Evolutionary conservation across 2,329 filamentous ascomycete genomes (phyloP), one percentile per base, ranked within the genome.

Genomic region (Paracoccidioides lutzii): DNA sequence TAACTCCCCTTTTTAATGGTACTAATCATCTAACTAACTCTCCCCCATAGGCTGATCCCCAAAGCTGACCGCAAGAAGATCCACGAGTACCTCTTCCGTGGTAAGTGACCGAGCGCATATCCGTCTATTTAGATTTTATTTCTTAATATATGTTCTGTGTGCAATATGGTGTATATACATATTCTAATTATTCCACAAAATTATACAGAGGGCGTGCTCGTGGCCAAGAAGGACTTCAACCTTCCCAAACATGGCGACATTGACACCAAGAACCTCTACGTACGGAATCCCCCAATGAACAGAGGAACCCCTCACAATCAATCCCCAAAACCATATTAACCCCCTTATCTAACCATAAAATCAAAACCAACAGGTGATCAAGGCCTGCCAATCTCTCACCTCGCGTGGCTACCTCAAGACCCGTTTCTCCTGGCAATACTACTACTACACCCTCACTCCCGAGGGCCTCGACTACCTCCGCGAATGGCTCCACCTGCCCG

Each of bases 31-130:
- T 43, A 22, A 67, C 49, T 52, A 33, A 52, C 53, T 7, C 1
- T 46, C 57, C 59, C 57, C 15, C 41, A 10, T 67, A 90, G 87
- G 93, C 87, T 98, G 82, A 98, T 98, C 78, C 93, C 93, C 77
- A 97, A 97, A 87, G 87, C 89, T 78, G 93, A 98, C 82, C 90
- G 94, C 82, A 98, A 98, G 88, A 89, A 90, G 87, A 97, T 98
- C 81, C 93, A 98, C 84, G 91, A 91, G 87, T 95, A 91, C 87
- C 88, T 98, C 83, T 95, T 95, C 86, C 85, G 87, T 72, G 88
- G 87, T 90, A 73, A 71, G 73, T 72, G 62, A 28, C 30, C 44
- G 5, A 42, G n/a, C 50, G 12, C 49, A 42, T 45, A 35, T 37
- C n/a, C 46, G 9, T 5, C 46, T 33, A 28, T 33, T 8, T 38